phyloP scores from a whole-genome alignment of 192 early-diverging fungal species.

The Rhizophlyctis rosea region DNA sequence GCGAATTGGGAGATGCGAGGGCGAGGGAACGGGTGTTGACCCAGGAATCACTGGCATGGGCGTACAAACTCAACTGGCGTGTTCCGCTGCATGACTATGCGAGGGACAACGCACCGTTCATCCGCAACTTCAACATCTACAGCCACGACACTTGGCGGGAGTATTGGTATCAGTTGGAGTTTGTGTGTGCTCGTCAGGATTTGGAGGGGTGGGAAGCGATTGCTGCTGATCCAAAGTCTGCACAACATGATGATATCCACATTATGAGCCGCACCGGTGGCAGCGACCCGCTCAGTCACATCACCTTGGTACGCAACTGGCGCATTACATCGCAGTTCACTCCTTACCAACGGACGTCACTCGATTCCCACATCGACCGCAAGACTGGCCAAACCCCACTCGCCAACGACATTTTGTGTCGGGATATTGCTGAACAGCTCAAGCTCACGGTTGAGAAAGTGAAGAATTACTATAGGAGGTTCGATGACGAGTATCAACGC shows the following conservation, averaged over 20 bases:
- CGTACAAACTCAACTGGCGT: conserved; percentile 1
- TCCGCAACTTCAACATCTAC: conserved; percentile 20
- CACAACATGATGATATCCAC: neutral
- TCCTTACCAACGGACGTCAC: conserved; percentile 10
- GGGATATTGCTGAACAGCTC: conserved; percentile 20
- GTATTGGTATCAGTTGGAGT: conserved; percentile 40
- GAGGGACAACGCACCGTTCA: neutral
- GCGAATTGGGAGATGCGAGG: neutral
- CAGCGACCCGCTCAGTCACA: too few relatives aligned
- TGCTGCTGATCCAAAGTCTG: neutral
- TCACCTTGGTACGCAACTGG: conserved; percentile 34
- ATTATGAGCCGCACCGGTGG: neutral
- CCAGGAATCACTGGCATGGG: neutral
- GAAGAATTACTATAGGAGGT: conserved; percentile 33
- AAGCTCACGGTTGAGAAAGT: conserved; percentile 27
- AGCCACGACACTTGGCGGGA: conserved; percentile 5
- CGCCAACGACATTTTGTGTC: conserved; percentile 26
- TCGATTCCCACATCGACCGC: conserved; percentile 35
- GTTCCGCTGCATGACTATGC: conserved; percentile 36
- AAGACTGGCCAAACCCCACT: conserved; percentile 25
- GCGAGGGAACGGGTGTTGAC: neutral
- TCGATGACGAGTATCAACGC: conserved; percentile 29
- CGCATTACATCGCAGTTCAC: conserved; percentile 28
- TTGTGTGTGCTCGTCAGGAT: conserved; percentile 14
- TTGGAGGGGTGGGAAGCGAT: neutral